Conservation (phyloP, 192 early-diverging fungal genomes). For the Podila minutissima region DNA sequence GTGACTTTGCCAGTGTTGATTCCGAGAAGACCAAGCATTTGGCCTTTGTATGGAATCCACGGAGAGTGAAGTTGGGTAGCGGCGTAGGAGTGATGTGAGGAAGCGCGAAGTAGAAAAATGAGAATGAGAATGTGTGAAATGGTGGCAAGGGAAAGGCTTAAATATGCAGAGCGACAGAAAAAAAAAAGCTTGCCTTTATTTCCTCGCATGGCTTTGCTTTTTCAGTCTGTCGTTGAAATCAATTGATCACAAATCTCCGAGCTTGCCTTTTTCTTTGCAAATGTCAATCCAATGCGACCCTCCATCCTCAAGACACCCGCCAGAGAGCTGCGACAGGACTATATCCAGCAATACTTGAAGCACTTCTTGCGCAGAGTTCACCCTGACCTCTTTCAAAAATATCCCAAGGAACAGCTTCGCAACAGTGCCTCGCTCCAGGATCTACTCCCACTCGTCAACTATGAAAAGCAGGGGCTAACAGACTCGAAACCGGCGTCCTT, state of each 20-base stretch:
- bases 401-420: slow-evolving; percentile 45
- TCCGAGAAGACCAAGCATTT: slow-evolving; percentile 51
- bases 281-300: background rate
- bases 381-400: slow-evolving; percentile 40
- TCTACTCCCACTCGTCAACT: slow-evolving; percentile 19
- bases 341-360: slow-evolving; percentile 37
- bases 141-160: too few species aligned
- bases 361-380: slow-evolving; percentile 36
- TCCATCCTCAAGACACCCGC: slow-evolving; percentile 5
- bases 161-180: too few species aligned
- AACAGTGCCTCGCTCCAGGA: slow-evolving; percentile 40
- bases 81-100: too few species aligned
- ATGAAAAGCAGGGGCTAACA: slow-evolving; percentile 4
- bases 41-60: background rate
- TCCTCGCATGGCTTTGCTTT: too few species aligned
- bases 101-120: too few species aligned
- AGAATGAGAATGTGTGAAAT: too few species aligned
- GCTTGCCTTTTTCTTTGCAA: background rate
- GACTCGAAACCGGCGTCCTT: background rate
- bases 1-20: slow-evolving; percentile 34
- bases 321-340: slow-evolving; percentile 11
- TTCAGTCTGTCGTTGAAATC: too few species aligned
- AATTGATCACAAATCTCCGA: too few species aligned
- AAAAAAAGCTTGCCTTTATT: too few species aligned
- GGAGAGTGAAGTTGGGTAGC: too few species aligned